Evolutionary conservation across 768 basidiomycete genomes (phyloP), one percentile per base, ranked within the genome.

Genomic region (Amanita exitialis): DNA sequence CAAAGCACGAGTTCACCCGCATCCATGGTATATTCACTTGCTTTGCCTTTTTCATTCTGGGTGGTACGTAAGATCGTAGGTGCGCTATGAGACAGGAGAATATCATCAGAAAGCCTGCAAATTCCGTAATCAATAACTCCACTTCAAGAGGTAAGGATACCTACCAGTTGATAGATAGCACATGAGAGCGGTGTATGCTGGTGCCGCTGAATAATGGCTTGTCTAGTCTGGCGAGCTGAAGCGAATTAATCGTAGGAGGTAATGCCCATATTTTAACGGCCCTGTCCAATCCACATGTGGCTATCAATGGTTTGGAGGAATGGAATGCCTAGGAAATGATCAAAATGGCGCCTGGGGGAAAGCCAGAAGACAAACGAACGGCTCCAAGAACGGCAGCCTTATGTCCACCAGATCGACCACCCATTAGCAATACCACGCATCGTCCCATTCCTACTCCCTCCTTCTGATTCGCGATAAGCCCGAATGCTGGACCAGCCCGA

Each of bases 271-370:
- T 86, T 63, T 89, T 89, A 30, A 88, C 77, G 2, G 72, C 67
- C 52, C 85, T 76, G 56, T 90, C 88, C 56, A 87, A 69, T 18
- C 87, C 87, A 58, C 86, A 83, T 13, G 88, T 90, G 8, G 86
- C 86, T 47, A 90, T 71, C 13, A 90, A 56, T 3, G 85, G 83
- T 47, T 74, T 64, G 8, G 65, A 64, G 0, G 78, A 73, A 61
- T 90, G 84, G 64, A 90, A 90, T 23, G 80, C 77, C 86, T 88
- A 39, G 13, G 44, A 15, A 37, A 38, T n/a, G 18, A 48, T 38
- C 4, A 48, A 5, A 15, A 37, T 21, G 3, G 32, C 39, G 35
- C 44, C 9, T 20, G 35, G 43, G 28, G 8, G 35, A 25, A 18
- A 38, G 37, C 12, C 25, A 51, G 18, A 56, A 44, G 37, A 39